These are phyloP conservation scores for Beauveria medogensis DNA, from an alignment of 2,329 filamentous ascomycete genomes.

Conservation along the genomic window DNA sequence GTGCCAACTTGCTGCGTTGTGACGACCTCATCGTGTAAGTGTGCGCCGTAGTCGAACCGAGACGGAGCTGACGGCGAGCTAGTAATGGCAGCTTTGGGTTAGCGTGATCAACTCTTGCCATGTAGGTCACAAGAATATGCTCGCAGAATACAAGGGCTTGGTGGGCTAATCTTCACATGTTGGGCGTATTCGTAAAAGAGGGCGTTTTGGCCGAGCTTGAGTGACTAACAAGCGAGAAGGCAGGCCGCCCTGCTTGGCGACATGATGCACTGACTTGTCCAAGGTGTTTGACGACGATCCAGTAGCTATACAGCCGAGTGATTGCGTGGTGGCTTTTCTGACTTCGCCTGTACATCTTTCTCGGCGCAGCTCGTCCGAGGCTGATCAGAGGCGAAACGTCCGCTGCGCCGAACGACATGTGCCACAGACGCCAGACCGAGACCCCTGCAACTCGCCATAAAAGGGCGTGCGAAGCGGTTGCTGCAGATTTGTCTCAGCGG, in stretches of 20 bases:
- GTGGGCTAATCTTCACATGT: not conserved
- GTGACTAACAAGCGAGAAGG: not conserved
- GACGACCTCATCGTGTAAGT: too few relatives aligned
- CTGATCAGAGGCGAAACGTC: constrained; percentile 2
- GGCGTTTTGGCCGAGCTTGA: not conserved
- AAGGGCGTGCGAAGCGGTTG: not conserved
- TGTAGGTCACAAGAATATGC: not conserved
- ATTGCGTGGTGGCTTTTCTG: not conserved
- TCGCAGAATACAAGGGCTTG: not conserved
- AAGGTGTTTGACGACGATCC: too few relatives aligned
- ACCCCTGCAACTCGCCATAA: not conserved
- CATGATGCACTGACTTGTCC: too few relatives aligned
- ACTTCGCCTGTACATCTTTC: not conserved
- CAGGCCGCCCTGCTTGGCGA: too few relatives aligned
- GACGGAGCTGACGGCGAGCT: not conserved
- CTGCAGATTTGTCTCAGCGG: not conserved
- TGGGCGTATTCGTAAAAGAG: not conserved
- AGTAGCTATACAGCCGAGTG: too few relatives aligned
- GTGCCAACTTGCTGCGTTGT: too few relatives aligned
- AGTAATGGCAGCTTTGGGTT: not conserved
- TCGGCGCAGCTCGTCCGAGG: not conserved
- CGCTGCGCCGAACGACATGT: constrained; percentile 2
- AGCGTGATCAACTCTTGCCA: not conserved
- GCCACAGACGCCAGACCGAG: not conserved
- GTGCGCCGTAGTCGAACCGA: too few relatives aligned